phyloP scores from a whole-genome alignment of 2,329 filamentous ascomycete genomes.

The Aspergillus ustus region DNA sequence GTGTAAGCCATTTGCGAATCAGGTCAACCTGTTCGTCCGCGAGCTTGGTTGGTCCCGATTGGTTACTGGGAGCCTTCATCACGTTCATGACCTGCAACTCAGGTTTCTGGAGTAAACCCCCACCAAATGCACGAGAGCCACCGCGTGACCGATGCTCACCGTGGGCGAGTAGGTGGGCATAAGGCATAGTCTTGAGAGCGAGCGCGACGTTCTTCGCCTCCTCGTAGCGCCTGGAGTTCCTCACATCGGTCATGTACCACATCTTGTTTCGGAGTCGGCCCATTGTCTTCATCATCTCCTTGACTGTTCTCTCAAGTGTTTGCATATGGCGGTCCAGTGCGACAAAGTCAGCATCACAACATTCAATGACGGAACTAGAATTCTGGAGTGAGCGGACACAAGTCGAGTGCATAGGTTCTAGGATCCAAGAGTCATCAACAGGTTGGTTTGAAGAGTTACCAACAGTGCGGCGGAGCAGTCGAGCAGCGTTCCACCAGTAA shows the following conservation, averaged over 20 bases:
- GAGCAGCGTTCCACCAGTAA: constrained; percentile 81
- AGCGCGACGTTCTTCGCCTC: constrained; percentile 83
- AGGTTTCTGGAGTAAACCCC: constrained; percentile 73
- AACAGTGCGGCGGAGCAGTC: constrained; percentile 69
- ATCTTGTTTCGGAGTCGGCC: constrained; percentile 88
- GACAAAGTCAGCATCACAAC: constrained; percentile 59
- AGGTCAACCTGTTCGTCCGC: constrained; percentile 93
- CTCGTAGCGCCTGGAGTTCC: constrained; percentile 85
- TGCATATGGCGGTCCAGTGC: constrained; percentile 84
- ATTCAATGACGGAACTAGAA: constrained; percentile 39
- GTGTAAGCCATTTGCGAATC: constrained; percentile 79
- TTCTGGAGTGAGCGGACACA: constrained; percentile 38
- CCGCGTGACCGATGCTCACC: constrained; percentile 45
- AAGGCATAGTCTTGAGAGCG: constrained; percentile 87
- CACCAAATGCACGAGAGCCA: constrained; percentile 53
- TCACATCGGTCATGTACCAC: constrained; percentile 97
- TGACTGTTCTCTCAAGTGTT: constrained; percentile 73
- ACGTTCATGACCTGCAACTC: constrained; percentile 87
- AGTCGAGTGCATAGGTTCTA: constrained; percentile 72
- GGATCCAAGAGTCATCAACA: constrained; percentile 72
- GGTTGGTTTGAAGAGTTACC: constrained; percentile 53
- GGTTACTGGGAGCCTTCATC: constrained; percentile 78
- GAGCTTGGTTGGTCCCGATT: constrained; percentile 91
- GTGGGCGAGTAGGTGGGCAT: constrained; percentile 46
- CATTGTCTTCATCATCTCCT: constrained; percentile 74